Evolutionary conservation across 1,139 yeast species (phyloP), one percentile per base, ranked within the genome.

Genomic region (Hansenula lynferdii): DNA sequence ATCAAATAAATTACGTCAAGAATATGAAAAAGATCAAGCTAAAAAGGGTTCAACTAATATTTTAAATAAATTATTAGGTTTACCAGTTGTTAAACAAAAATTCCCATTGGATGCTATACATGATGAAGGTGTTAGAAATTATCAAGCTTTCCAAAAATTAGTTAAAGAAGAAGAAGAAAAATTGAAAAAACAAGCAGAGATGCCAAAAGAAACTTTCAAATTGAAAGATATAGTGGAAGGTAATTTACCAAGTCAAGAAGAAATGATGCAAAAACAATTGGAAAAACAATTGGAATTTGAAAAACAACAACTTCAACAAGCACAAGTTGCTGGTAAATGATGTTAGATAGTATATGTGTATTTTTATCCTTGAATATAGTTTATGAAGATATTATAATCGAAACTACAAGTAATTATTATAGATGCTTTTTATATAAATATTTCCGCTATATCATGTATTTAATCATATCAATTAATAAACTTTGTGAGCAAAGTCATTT

Each of bases 81-180:
- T 84, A 40, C 63, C 72, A 37, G 64, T 72, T 32, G 58, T 70
- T 25, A 79, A 76, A 50, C 83, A 84, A 42, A 85, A 86, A 66
- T 85, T 89, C 84, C 96, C 96, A 31, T 75, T 89, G 58, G 98
- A 92, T 63, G 64, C 80, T 42, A 82, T 89, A 49, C 84, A 97
- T 58, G 95, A 89, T 60, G 94, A 86, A 58, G 97, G 96, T 51
- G 96, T 87, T 62, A 77, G 77, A 69, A 90, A 87, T 60, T 92
- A 87, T 63, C 80, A 82, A 56, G 80, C 81, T 51, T 85, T 87
- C 76, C 83, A 82, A 65, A 80, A 79, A 61, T 79, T 85, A 60
- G 76, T 92, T 54, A 77, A 81, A 54, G 97, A 89, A 64, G 86
- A 92, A 64, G 95, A 95, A 48, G 89, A 82, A 47, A 85, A 87